These are phyloP conservation scores for Uronychia setigera DNA, from an alignment of 73 alveolate species.

Conservation along the genomic window DNA sequence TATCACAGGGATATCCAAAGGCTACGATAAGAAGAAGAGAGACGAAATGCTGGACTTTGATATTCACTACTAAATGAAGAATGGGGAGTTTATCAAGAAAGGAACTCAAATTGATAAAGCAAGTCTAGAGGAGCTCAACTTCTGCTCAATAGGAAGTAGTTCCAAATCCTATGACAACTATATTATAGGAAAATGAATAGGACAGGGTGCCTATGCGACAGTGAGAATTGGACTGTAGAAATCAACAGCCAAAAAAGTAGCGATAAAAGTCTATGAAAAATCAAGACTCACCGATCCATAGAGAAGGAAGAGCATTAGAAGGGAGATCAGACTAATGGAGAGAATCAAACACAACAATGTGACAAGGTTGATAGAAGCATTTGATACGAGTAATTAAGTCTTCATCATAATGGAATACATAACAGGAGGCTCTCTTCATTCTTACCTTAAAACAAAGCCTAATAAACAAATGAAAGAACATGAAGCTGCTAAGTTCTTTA, in stretches of 20 bases:
- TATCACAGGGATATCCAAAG: too few relatives aligned
- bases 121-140: neutral
- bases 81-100: neutral
- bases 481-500: slow-evolving; percentile 74
- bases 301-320: slow-evolving; percentile 72
- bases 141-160: neutral
- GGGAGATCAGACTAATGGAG: slow-evolving; percentile 83
- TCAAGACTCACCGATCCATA: slow-evolving; percentile 72
- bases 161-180: neutral
- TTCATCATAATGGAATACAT: slow-evolving; percentile 87
- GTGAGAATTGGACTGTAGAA: slow-evolving; percentile 90
- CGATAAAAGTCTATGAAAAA: slow-evolving; percentile 89
- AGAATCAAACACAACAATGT: slow-evolving; percentile 87
- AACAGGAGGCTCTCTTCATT: slow-evolving; percentile 81
- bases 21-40: neutral
- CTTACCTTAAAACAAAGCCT: slow-evolving; percentile 66
- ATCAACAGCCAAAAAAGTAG: slow-evolving; percentile 78
- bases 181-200: slow-evolving; percentile 75
- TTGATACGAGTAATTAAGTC: slow-evolving; percentile 85
- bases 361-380: slow-evolving; percentile 87
- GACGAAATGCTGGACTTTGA: slow-evolving; percentile 1
- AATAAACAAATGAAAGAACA: slow-evolving; percentile 77
- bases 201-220: slow-evolving; percentile 93
- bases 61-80: neutral
- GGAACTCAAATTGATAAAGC: too few relatives aligned